Evolutionary conservation across 768 basidiomycete genomes (phyloP), one percentile per base, ranked within the genome.

Genomic region (Cyathus striatus): DNA sequence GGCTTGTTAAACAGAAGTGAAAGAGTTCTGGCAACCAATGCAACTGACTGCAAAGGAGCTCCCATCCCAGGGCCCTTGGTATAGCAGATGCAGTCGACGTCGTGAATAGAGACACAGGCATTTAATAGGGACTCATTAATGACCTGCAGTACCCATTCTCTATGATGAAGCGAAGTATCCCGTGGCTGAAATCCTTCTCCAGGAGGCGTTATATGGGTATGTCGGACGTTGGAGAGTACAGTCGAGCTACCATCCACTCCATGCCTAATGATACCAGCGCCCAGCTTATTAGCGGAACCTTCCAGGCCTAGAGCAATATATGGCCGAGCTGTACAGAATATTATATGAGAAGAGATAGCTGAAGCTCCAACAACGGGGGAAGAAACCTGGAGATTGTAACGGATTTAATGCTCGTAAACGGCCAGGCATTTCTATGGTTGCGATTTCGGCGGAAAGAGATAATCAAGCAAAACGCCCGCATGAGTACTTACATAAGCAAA

Each of bases 1-100:
- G 96, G 95, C 56, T 96, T 98, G 53, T 79, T 64, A 61, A 86
- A 93, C 45, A 99, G 61, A 3, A 96, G 75, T 2, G 91, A 85
- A 24, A 99, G 70, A 1, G 90, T 95, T 38, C 96, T 76, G 1
- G 96, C 96, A 23, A 98, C 88, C 21, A 99, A 67, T 1, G 90
- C 94, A 12, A 98, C 92, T 2, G 94, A 93, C 55, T 95, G 92
- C 25, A 99, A 63, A 2, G 96, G 96, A 25, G 90, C 93, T 37
- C 96, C 96, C 96, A 99, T 99, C 1, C 96, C 96, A n/a, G 96
- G 96, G 1, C 96, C 96, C 75, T 97, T 93, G 4, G 96, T 99
- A 59, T 83, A 99, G 56, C 94, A 97, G 32, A 99, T 94, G 51
- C 93, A 96, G 56, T 97, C 89, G 33, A 98, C 50, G 49, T 94